Percentiles rank a stretch among this genome's conserved stretches.
Conservation (phyloP, 345 rosid species). For the Gossypium anomalum region DNA sequence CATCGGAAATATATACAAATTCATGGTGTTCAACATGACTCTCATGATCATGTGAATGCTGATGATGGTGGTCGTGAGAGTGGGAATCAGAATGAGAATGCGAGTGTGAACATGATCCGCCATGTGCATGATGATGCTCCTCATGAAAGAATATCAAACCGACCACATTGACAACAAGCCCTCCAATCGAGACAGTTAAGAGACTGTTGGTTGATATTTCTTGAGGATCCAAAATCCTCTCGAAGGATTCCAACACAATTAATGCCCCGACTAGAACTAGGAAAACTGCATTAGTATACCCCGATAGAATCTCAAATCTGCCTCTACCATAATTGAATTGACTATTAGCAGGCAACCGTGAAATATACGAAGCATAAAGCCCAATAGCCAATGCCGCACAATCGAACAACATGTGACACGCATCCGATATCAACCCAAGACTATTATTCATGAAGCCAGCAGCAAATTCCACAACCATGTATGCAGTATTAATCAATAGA, state of each 20-base stretch:
- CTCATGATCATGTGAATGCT: conserved; percentile 26
- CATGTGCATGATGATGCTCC: conserved; percentile 99
- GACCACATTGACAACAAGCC: conserved; percentile 75
- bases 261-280: conserved; percentile 82
- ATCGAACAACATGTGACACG: conserved; percentile 98
- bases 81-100: conserved; percentile 41
- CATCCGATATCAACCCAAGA: conserved; percentile 94
- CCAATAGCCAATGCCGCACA: conserved; percentile 98
- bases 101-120: conserved; percentile 78
- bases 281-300: conserved; percentile 90
- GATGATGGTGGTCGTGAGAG: conserved; percentile 30
- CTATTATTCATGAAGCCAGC: conserved; percentile 97
- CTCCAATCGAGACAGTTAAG: conserved; percentile 83
- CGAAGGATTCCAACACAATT: conserved; percentile 88
- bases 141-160: conserved; percentile 95
- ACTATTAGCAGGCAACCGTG: conserved; percentile 79
- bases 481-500: conserved; percentile 77
- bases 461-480: conserved; percentile 91
- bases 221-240: conserved; percentile 94
- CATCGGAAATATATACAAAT: conserved; percentile 32
- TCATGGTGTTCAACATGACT: conserved; percentile 36
- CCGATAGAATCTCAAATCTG: conserved; percentile 89
- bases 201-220: conserved; percentile 88
- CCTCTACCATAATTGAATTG: conserved; percentile 97
- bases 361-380: conserved; percentile 84